phyloP scores from a whole-genome alignment of 2,329 filamentous ascomycete genomes.

The Penicillium frequentans region DNA sequence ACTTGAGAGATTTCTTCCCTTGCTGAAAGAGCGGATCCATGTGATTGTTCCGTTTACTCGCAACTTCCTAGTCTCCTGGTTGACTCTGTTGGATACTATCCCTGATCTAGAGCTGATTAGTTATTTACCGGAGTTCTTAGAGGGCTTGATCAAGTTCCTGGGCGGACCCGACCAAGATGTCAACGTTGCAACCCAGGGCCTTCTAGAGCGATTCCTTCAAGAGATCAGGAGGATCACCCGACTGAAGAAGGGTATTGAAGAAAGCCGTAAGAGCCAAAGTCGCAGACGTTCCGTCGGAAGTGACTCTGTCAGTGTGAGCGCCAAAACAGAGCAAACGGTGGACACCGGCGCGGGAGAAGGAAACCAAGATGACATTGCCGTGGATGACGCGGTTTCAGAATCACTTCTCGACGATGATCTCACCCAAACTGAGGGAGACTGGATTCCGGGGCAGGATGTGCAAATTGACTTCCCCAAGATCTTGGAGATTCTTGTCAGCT shows the following conservation, averaged over 20 bases:
- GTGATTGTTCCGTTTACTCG: slow-evolving; percentile 93
- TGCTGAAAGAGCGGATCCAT: slow-evolving; percentile 90
- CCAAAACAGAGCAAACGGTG: slow-evolving; percentile 48
- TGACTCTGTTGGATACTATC: slow-evolving; percentile 91
- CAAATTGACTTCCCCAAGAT: slow-evolving; percentile 92
- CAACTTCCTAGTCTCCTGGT: slow-evolving; percentile 94
- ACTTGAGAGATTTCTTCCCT: slow-evolving; percentile 82
- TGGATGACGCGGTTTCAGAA: slow-evolving; percentile 48
- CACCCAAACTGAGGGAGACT: slow-evolving; percentile 78
- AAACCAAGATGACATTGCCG: slow-evolving; percentile 56
- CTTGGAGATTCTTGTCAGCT: slow-evolving; percentile 85
- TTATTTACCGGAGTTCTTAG: slow-evolving; percentile 87
- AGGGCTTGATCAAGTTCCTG: slow-evolving; percentile 85
- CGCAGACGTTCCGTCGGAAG: slow-evolving; percentile 71
- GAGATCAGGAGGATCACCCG: slow-evolving; percentile 94
- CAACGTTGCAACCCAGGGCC: slow-evolving; percentile 86
- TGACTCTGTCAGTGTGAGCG: slow-evolving; percentile 60
- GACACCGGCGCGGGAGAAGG: slow-evolving; percentile 33
- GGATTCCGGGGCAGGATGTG: slow-evolving; percentile 96
- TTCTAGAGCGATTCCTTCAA: slow-evolving; percentile 82
- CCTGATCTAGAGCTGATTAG: slow-evolving; percentile 93
- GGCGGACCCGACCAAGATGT: slow-evolving; percentile 91
- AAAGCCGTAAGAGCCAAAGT: slow-evolving; percentile 72
- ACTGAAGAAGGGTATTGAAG: slow-evolving; percentile 87
- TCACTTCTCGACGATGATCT: slow-evolving; percentile 53